Evolutionary conservation across 768 basidiomycete genomes (phyloP), one percentile per base, ranked within the genome.

Genomic region (Boletus edulis): DNA sequence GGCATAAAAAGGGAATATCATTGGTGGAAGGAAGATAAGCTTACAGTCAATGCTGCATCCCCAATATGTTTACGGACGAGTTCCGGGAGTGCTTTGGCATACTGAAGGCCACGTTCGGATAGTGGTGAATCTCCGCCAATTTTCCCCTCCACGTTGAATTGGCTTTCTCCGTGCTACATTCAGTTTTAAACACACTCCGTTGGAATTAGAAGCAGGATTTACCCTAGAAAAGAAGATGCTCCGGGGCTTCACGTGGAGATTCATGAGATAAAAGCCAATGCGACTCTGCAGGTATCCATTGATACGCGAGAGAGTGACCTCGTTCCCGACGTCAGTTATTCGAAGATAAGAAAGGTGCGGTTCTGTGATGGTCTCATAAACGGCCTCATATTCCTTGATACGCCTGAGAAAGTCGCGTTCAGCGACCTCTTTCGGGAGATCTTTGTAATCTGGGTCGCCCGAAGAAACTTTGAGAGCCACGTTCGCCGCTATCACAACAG

Each of bases 181-280:
- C 14, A 15, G 32, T 39, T 54, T 22, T 51, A 48, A 69, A 56
- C 17, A 41, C 37, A 11, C 2, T 32, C n/a, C 14, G 9, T 47
- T n/a, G 5, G 58, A n/a, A 55, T 39, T 14, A n/a, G 15, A 54
- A 32, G 15, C 44, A 17, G 15, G n/a, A 47, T 87, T 64, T 66
- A 98, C 96, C 63, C 97, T 75, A 5, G 97, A 98, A 56, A 99
- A 82, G 73, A 94, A 99, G 57, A 99, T 98, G 68, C 87, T 93
- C 54, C 97, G 81, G 7, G 97, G 96, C 64, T 97, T 97, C 62
- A 99, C 76, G 72, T 99, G 97, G 63, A 98, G 71, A 70, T 98
- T 98, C 95, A 98, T 98, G 51, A 99, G 78, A 72, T 95, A 99
- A 75, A 96, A 99, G 18, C 94, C 96, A 61, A 99, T 94, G 35